Evolutionary conservation across 2,329 filamentous ascomycete species (phyloP).

Genomic region (Xylaria sp.): DNA sequence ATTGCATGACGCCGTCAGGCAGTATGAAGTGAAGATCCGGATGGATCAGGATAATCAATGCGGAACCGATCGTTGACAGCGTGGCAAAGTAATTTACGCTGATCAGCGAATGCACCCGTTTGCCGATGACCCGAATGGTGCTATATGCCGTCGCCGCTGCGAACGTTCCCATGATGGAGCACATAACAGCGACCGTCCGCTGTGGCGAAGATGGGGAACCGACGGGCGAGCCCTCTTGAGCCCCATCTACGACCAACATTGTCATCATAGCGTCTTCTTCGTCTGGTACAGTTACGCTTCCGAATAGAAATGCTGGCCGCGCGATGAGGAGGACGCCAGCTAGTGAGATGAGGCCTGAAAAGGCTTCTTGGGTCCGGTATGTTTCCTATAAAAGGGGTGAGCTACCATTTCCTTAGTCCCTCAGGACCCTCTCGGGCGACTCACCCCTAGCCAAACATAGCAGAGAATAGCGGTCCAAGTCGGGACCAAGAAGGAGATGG

Average conservation of each 20-base stretch:
- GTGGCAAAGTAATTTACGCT: conserved; percentile 81
- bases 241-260: conserved; percentile 28
- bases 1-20: conserved; percentile 55
- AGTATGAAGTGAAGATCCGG: conserved; percentile 55
- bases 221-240: conserved; percentile 36
- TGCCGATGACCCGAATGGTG: conserved; percentile 78
- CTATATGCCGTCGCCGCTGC: conserved; percentile 76
- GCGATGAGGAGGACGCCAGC: conserved; percentile 80
- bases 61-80: conserved; percentile 72
- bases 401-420: not conserved
- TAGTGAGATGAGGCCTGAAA: conserved; percentile 75
- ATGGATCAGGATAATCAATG: conserved; percentile 63
- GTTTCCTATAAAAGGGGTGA: conserved; percentile 68
- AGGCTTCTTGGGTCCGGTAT: conserved; percentile 75
- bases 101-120: conserved; percentile 77
- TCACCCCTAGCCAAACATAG: conserved; percentile 61
- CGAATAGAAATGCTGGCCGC: conserved; percentile 70
- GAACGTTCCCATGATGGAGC: conserved; percentile 75
- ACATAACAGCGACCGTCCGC: conserved; percentile 70
- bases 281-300: conserved; percentile 31
- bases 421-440: conserved; percentile 5
- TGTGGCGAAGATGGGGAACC: conserved; percentile 63
- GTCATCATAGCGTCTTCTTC: conserved; percentile 8
- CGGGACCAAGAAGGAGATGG: conserved; percentile 81
- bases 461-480: conserved; percentile 73